Base-by-base conservation (phyloP, 129 eudicot species). In the Oenanthe sinensis region DNA sequence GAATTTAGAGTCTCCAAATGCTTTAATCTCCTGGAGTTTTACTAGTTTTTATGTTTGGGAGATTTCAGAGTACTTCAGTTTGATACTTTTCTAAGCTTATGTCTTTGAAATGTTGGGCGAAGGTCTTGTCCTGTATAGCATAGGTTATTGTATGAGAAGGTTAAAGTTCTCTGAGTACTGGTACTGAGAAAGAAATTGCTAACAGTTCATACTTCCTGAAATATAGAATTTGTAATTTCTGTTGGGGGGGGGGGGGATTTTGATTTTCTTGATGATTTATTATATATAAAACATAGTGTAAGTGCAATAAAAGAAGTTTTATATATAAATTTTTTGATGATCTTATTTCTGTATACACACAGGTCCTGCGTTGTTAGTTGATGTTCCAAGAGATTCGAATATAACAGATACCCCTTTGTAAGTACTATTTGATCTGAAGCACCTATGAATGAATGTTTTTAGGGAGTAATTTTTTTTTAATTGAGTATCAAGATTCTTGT, bases 381-480 rank as follows among this genome's bases (percentile, higher is more conserved):
- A 90, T 84, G 96, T 90, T 79, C 96, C 96, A 60, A 86, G 92
- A 62, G 89, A 90, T 81, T 77, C 75, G 50, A 86, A 88, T 79
- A 78, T 90, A 68, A 88, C 96, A 8, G 92, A 92, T 90, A 84
- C 58, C 24, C 68, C 65, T 5, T 54, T 69, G 15, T 69, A 13
- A 48, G 13, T 44, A 47, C 68, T 12, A 37, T 39, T 54, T 54
- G 22, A 76, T 30, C 5, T 8, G 47, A 52, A 76, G 45, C n/a
- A 37, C 67, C 43, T 2, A 45, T 39, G 37, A 19, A 0, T 75
- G 8, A 49, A 1, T 75, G 40, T 26, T 75, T 12, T 49, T 40
- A 37, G 14, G 45, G 22, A 7, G 0, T 16, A 16, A 2, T n/a
- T 36, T 39, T 17, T 17, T 8, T 19, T 17, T 39, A 33, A 33